These are phyloP conservation scores for Lactarius trivialis DNA, from an alignment of 768 basidiomycete genomes.

Conservation along the genomic window DNA sequence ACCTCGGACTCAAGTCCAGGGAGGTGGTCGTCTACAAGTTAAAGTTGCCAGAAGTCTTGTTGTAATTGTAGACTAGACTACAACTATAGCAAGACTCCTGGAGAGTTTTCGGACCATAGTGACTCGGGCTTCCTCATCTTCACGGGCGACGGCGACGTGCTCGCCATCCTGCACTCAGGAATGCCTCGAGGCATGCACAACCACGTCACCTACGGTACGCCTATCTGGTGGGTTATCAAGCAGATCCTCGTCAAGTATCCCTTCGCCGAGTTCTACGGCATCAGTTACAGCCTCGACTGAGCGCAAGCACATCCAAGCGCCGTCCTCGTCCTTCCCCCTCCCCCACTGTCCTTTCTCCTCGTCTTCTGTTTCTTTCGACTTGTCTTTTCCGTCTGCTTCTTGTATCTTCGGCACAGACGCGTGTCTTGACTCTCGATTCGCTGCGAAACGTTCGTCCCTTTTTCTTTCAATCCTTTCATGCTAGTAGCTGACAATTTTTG, in stretches of 20 bases:
- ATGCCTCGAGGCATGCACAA: constrained; percentile 22
- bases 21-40: constrained; percentile 35
- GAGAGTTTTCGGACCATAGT: constrained; percentile 33
- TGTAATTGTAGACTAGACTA: too few relatives aligned
- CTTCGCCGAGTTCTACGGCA: constrained; percentile 25
- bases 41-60: too few relatives aligned
- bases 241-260: constrained; percentile 25
- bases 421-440: constrained; percentile 3
- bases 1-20: constrained; percentile 26
- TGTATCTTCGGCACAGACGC: constrained; percentile 4
- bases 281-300: constrained; percentile 7
- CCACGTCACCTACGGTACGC: constrained; percentile 28
- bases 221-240: constrained; percentile 26
- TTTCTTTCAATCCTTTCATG: constrained; percentile 2
- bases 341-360: constrained; percentile 12
- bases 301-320: neutral
- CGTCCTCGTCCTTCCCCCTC: too few relatives aligned
- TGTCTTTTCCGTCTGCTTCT: constrained; percentile 10
- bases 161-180: constrained; percentile 30
- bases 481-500: constrained; percentile 8
- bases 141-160: constrained; percentile 27
- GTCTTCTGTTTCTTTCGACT: constrained; percentile 1
- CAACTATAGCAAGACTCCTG: constrained; percentile 30
- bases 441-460: constrained; percentile 1
- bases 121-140: constrained; percentile 39